phyloP scores from a whole-genome alignment of 176 grass and related monocot species.

The Aechmea fasciata region DNA sequence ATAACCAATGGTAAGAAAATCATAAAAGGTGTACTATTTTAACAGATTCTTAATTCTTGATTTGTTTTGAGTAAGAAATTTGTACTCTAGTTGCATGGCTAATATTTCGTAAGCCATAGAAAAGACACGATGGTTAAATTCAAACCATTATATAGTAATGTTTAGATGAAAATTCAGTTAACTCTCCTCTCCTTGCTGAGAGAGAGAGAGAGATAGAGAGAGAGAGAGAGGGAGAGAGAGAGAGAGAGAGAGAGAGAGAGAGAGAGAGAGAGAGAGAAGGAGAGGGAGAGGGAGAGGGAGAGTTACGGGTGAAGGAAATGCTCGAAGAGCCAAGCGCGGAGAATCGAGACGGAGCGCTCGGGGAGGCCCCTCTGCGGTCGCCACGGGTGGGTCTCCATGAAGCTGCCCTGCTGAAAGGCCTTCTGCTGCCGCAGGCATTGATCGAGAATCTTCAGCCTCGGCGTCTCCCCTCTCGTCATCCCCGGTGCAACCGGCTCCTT shows the following conservation, averaged over 20 bases:
- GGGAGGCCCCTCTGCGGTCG: conserved; percentile 60
- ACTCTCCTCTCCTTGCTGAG: not conserved
- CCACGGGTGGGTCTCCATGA: conserved; percentile 50
- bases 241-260: not conserved
- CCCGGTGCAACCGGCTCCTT: conserved; percentile 15
- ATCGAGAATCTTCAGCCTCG: conserved; percentile 51
- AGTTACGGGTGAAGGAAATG: conserved; percentile 82
- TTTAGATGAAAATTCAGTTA: not conserved
- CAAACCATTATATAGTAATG: no score
- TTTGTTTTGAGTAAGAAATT: no score
- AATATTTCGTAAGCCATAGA: no score
- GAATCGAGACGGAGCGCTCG: conserved; percentile 49
- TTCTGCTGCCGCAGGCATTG: conserved; percentile 40
- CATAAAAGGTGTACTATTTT: no score
- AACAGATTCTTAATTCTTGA: no score
- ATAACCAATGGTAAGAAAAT: no score
- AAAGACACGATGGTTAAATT: no score
- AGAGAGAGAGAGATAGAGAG: not conserved
- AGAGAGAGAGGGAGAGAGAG: not conserved
- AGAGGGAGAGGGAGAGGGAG: conserved; percentile 2
- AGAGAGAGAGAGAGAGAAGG: not conserved
- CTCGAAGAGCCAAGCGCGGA: conserved; percentile 87
- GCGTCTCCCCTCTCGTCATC: conserved; percentile 43
- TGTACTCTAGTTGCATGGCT: no score
- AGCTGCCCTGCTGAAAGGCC: conserved; percentile 38